Evolutionary conservation across 495 filamentous ascomycete genomes (phyloP).

Genomic region (Tetracladium setigerum): DNA sequence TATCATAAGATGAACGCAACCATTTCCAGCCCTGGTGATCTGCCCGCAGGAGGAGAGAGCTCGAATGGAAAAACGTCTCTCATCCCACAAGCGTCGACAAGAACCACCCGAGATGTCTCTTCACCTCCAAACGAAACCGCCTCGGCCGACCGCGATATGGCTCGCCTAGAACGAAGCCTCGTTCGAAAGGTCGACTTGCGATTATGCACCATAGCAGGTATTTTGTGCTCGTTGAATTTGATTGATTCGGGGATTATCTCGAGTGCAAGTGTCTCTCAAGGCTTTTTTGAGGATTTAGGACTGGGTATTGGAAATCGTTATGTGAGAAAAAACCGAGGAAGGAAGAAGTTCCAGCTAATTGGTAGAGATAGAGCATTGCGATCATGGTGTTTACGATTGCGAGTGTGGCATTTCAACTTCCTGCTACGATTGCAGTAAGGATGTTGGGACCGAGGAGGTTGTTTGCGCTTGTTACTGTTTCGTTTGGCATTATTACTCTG

Average conservation of each 20-base stretch:
- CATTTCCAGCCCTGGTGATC: too few species aligned
- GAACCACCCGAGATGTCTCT: too few species aligned
- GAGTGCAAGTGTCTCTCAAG: conserved; percentile 59
- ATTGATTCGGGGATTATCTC: conserved; percentile 74
- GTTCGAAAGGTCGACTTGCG: conserved; percentile 62
- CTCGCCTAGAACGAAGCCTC: conserved; percentile 25
- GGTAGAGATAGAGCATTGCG: conserved; percentile 59
- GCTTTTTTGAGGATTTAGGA: conserved; percentile 59
- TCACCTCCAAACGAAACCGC: too few species aligned
- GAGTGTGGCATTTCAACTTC: conserved; percentile 68
- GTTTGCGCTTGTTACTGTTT: conserved; percentile 60
- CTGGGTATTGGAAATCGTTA: conserved; percentile 35
- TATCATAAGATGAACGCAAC: too few species aligned
- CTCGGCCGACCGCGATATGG: too few species aligned
- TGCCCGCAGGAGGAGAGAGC: too few species aligned
- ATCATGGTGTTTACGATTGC: conserved; percentile 78
- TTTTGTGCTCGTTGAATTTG: conserved; percentile 65
- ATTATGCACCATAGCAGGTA: conserved; percentile 68
- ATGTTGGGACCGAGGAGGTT: conserved; percentile 59
- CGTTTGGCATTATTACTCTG: conserved; percentile 65
- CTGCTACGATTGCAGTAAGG: conserved; percentile 63
- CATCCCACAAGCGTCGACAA: too few species aligned
- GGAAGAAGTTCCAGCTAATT: conserved; percentile 16
- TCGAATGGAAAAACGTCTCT: too few species aligned
- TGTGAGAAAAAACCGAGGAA: conserved; percentile 6